Base-by-base conservation (phyloP, 495 filamentous ascomycete genomes). In the Chaetomidium leptoderma region DNA sequence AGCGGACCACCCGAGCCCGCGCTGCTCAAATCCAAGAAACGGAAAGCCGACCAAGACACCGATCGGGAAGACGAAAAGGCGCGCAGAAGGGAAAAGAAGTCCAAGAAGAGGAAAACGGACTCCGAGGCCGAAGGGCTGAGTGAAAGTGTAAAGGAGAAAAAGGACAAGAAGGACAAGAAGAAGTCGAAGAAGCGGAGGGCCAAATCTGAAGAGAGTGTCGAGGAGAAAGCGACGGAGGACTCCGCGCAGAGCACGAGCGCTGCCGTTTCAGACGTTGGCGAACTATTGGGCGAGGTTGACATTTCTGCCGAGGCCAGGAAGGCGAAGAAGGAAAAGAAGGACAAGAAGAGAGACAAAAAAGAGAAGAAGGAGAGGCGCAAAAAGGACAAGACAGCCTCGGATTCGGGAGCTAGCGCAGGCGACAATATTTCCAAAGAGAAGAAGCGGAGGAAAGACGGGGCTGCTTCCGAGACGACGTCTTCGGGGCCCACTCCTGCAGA, bases 91-190 rank as follows among this genome's bases (percentile, higher is more conserved):
- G 63, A 70, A n/a, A 65, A 63, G 55, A 76, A 74, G 57, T 71
- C 70, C 21, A 81, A 74, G 64, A 79, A 77, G 65, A 61, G 71
- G 43, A 74, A 75, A 62, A 63, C 65, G 23, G 66, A 74, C 3
- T 40, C 53, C 47, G 69, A 72, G 29, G 59, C 63, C 39, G 52
- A 61, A 16, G 53, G 53, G 53, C 70, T 72, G 27, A 42, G 45
- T 33, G 49, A 66, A 32, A 55, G 24, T 58, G 64, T 16, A 36
- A 53, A 45, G 44, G 56, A 58, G 63, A 70, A 71, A 53, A 72
- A 72, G 53, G 56, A 66, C 19, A 76, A 72, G 58, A 77, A 72
- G 56, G 64, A 53, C 44, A 75, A 72, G 57, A 69, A 68, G 26
- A 77, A 72, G 56, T 65, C 54, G 46, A 75, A 72, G 57, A 69